Evolutionary conservation across 306 rosid species (phyloP), one percentile per base, ranked within the genome.

Genomic region (Lathyrus sativus): DNA sequence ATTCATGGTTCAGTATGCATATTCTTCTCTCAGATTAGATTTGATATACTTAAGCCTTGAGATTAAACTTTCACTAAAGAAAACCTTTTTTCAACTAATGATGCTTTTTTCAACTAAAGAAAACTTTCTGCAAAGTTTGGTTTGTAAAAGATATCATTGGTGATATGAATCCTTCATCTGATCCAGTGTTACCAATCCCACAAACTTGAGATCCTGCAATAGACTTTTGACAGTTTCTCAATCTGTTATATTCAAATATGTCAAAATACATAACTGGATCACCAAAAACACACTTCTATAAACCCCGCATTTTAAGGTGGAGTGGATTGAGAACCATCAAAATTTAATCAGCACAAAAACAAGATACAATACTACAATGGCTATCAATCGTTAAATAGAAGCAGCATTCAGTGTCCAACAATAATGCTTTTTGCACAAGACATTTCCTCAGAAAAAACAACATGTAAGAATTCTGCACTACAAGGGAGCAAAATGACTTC

Each of bases 401-500:
- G 11, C 31, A 13, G 65, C 65, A 70, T 41, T 28, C 13, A 3
- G 33, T 7, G 31, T 56, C 49, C 26, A 75, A 35, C n/a, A 17
- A 67, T 11, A 18, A 46, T 41, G 53, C n/a, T 51, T 58, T 46
- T 7, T 22, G 22, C 41, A 1, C 62, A 62, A 42, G 11, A 33
- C 15, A 45, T 70, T 63, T 53, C 51, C 78, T 60, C 29, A 10
- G 31, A 39, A 78, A 42, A 42, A 61, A 24, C 68, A 38, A 46
- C 15, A 55, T 37, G 37, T n/a, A 50, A 35, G 10, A 74, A 65
- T 42, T 24, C 17, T 48, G 19, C 28, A 22, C 49, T 37, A 18
- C 13, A 56, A 39, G 10, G 56, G 9, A 62, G 73, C 51, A 63
- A 51, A 78, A 68, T 12, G 17, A 68, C 54, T 43, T 59, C 51